Evolutionary conservation across 2,329 filamentous ascomycete species (phyloP).

Genomic region (Thermoascus crustaceus): DNA sequence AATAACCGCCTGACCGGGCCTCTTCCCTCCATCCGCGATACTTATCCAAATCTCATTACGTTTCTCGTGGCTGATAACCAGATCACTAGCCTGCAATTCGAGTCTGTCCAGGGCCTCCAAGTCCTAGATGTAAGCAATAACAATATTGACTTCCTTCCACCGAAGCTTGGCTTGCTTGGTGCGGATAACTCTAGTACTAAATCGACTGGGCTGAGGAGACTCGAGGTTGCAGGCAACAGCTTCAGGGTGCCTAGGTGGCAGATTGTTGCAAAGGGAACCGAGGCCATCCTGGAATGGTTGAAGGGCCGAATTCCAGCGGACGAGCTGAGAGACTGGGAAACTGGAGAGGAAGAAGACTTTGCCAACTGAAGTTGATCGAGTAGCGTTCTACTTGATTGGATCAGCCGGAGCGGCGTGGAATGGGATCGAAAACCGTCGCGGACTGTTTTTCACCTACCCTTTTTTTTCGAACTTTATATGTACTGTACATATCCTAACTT

Average conservation of each 20-base stretch:
- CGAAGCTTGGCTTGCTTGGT: slow-evolving; percentile 68
- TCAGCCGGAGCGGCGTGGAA: too few relatives aligned
- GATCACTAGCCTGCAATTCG: slow-evolving; percentile 63
- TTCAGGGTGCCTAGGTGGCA: slow-evolving; percentile 83
- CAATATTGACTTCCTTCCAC: slow-evolving; percentile 72
- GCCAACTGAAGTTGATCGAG: slow-evolving; percentile 8
- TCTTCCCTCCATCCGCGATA: slow-evolving; percentile 57
- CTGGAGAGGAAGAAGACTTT: slow-evolving; percentile 14
- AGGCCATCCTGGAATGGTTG: slow-evolving; percentile 73
- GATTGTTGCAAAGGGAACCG: slow-evolving; percentile 77
- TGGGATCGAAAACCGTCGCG: too few relatives aligned
- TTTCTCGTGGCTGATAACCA: slow-evolving; percentile 74
- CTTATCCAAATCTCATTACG: slow-evolving; percentile 62
- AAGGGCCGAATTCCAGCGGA: slow-evolving; percentile 61
- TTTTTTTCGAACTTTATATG: too few relatives aligned
- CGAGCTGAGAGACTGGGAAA: slow-evolving; percentile 32
- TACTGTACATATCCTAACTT: too few relatives aligned
- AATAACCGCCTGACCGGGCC: slow-evolving; percentile 66
- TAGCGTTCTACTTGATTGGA: slow-evolving; percentile 11
- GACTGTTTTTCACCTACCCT: too few relatives aligned
- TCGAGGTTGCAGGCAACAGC: slow-evolving; percentile 76
- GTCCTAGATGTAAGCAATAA: slow-evolving; percentile 78
- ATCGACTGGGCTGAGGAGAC: slow-evolving; percentile 46
- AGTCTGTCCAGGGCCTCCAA: slow-evolving; percentile 64
- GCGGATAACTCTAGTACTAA: slow-evolving; percentile 39